Evolutionary conservation across 345 rosid species (phyloP).

Genomic region (Rhizophora mangle): DNA sequence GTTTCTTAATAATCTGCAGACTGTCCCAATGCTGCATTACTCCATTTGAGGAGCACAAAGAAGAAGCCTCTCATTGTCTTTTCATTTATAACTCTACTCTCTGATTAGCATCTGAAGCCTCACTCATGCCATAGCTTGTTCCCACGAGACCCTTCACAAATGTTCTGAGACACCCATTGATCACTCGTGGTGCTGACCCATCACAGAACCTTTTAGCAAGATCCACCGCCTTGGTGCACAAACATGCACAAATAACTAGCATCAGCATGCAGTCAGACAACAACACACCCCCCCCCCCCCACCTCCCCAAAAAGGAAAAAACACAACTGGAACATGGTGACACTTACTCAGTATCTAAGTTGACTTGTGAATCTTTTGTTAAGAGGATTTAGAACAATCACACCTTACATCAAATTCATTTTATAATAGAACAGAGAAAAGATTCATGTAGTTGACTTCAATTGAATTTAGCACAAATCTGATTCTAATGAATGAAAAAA

Average conservation of each 20-base stretch:
- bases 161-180: conserved; percentile 92
- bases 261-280: conserved; percentile 1
- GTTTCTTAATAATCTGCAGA: no score
- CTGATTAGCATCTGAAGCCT: conserved; percentile 33
- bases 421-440: no score
- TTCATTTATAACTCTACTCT: conserved; percentile 18
- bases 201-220: conserved; percentile 96
- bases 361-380: not conserved
- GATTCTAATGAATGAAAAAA: not conserved
- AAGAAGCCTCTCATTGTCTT: not conserved
- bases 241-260: not conserved
- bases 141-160: conserved; percentile 55
- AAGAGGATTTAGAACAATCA: no score
- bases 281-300: not conserved
- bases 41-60: not conserved
- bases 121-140: conserved; percentile 10
- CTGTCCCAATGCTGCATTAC: no score
- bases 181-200: conserved; percentile 86
- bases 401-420: no score
- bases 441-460: not conserved
- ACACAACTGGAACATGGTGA: not conserved
- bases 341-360: not conserved
- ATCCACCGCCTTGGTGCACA: conserved; percentile 71
- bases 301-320: not conserved
- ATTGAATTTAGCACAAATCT: not conserved